phyloP scores from a whole-genome alignment of 192 early-diverging fungal genomes.

The Coemansia sp. region DNA sequence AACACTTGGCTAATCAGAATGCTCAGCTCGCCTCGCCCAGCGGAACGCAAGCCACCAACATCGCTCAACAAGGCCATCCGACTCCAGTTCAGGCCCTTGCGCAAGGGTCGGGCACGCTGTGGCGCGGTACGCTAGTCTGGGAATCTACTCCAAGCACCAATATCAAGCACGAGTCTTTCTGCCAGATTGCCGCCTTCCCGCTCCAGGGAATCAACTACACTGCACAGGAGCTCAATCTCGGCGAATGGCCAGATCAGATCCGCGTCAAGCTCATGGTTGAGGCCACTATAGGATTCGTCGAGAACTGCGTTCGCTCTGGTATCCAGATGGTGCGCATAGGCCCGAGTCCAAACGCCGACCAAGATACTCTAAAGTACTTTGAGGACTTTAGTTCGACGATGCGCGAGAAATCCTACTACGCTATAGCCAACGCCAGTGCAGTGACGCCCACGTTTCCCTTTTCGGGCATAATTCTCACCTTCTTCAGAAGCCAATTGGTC shows the following conservation, averaged over 20 bases:
- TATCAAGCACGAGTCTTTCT: conserved; percentile 24
- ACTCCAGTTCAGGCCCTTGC: conserved; percentile 7
- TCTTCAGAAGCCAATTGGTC: conserved; percentile 22
- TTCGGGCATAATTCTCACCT: conserved; percentile 28
- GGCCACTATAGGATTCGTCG: conserved; percentile 24
- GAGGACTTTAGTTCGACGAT: conserved; percentile 43
- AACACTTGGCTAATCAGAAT: conserved; percentile 16
- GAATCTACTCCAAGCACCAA: conserved; percentile 30
- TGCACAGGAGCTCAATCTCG: conserved; percentile 17
- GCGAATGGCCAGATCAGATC: conserved; percentile 46
- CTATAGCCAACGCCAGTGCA: conserved; percentile 12
- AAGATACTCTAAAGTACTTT: conserved; percentile 31
- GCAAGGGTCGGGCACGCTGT: conserved; percentile 14
- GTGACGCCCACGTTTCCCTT: conserved; percentile 9
- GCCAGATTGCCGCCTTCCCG: conserved; percentile 21
- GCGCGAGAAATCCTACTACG: conserved; percentile 32
- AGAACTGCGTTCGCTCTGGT: conserved; percentile 21
- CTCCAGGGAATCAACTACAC: conserved; percentile 25
- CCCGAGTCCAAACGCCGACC: conserved; percentile 6
- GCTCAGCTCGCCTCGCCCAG: conserved; percentile 16
- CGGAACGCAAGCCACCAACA: neutral
- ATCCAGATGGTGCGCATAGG: conserved; percentile 37
- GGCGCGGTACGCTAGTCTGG: conserved; percentile 38
- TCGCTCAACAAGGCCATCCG: neutral
- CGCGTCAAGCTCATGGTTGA: conserved; percentile 14